These are phyloP conservation scores for Fagopyrum esculentum DNA, from an alignment of 148 eudicot genomes.

Conservation along the genomic window DNA sequence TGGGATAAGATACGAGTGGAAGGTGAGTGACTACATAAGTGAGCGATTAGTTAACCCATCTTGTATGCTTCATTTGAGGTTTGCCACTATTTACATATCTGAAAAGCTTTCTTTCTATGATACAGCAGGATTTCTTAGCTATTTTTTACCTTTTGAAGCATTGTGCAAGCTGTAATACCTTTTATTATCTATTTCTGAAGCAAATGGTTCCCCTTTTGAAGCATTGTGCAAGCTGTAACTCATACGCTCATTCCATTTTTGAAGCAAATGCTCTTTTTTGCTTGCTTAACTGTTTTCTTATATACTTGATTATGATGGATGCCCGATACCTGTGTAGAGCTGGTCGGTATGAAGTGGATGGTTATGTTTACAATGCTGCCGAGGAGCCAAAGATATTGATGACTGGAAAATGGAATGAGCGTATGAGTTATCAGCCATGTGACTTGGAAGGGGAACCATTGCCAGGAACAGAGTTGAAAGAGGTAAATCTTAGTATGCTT, in stretches of 20 bases:
- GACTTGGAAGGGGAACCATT: slow-evolving; percentile 93
- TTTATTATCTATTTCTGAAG: too few species aligned
- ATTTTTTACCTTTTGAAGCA: too few species aligned
- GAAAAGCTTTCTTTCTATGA: background rate
- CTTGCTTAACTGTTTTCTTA: background rate
- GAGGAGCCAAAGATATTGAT: slow-evolving; percentile 94
- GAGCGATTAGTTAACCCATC: background rate
- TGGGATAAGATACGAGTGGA: background rate
- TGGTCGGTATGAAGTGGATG: slow-evolving; percentile 96
- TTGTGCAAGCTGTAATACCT: too few species aligned
- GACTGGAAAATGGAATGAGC: slow-evolving; percentile 99
- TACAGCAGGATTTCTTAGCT: too few species aligned
- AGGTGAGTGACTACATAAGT: background rate
- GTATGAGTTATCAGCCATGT: slow-evolving; percentile 89
- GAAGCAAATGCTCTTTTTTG: too few species aligned
- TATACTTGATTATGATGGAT: background rate
- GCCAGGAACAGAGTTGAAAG: slow-evolving; percentile 78
- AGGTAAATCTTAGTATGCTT: slow-evolving; percentile 34
- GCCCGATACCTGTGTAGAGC: slow-evolving; percentile 39
- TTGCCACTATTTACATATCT: background rate
- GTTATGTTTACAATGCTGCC: slow-evolving; percentile 82
- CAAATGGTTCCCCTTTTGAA: too few species aligned
- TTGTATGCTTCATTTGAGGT: background rate
- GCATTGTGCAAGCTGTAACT: too few species aligned
- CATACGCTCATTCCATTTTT: too few species aligned